Evolutionary conservation across 1,284 basidiomycete genomes (phyloP).

Genomic region (Pholiota adiposa): DNA sequence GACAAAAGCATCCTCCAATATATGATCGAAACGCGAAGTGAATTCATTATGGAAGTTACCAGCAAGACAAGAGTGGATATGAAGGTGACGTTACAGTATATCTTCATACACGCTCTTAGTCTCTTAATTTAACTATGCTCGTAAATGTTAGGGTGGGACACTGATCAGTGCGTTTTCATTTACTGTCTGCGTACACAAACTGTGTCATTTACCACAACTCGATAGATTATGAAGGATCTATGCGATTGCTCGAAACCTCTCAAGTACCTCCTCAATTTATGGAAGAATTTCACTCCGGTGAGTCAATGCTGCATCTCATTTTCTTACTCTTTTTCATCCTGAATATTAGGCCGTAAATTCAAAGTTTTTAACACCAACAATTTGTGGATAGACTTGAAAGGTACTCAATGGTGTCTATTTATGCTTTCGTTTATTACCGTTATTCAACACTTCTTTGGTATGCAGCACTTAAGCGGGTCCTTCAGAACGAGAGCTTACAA

Average conservation of each 20-base stretch:
- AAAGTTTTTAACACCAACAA: constrained; percentile 99
- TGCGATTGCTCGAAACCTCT: constrained; percentile 96
- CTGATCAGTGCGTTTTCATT: constrained; percentile 59
- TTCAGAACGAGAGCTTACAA: constrained; percentile 92
- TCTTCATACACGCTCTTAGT: background rate
- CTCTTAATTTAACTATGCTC: background rate
- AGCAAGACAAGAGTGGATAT: constrained; percentile 98
- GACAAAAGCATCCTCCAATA: constrained; percentile 78
- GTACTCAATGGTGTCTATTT: background rate
- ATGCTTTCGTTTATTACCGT: too few species aligned
- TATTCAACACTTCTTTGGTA: too few species aligned
- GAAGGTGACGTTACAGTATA: constrained; percentile 50
- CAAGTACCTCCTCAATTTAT: constrained; percentile 98
- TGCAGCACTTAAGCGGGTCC: constrained; percentile 90
- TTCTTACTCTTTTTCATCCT: constrained; percentile 5
- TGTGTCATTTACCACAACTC: background rate
- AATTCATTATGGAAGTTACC: constrained; percentile 95
- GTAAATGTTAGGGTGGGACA: constrained; percentile 94
- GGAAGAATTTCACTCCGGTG: constrained; percentile 95
- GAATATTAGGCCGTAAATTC: constrained; percentile 78
- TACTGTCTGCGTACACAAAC: background rate
- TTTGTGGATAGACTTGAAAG: constrained; percentile 91
- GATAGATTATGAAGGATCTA: constrained; percentile 90
- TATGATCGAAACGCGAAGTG: constrained; percentile 79
- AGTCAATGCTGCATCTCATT: constrained; percentile 9